Base-by-base conservation (phyloP, 1,284 basidiomycete species). In the Xerocomus tenax region DNA sequence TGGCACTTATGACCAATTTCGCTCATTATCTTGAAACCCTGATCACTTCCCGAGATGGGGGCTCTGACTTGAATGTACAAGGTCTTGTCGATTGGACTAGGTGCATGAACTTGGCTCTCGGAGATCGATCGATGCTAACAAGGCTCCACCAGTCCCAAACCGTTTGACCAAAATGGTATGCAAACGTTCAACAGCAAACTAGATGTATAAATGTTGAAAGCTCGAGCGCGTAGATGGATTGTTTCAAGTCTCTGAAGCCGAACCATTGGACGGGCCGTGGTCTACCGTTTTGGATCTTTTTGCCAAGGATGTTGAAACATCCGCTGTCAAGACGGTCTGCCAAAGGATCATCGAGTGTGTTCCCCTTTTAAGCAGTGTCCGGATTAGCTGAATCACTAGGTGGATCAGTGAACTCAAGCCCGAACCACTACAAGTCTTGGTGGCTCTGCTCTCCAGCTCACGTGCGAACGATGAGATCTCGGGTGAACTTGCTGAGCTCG, bases 401-500 rank as follows among this genome's bases (percentile, higher is more conserved):
- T 42, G 18, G 45, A 55, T n/a, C 35, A 64, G 64, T 16, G 54
- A 54, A 48, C 47, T 48, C 21, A 45, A 30, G 10, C 8, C 50
- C 40, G 45, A 40, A 19, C 18, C 32, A 29, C 23, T 65, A 3
- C 58, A 53, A 32, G 25, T 8, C n/a, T 46, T 69, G 18, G 53
- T 52, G 12, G 34, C 43, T 18, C 29, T 65, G 29, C 59, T 65
- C 16, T 61, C 54, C 8, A 55, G 62, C 25, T 34, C 58, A 16
- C 62, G 51, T 29, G 46, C 72, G 3, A 69, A 84, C 55, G 87
- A 92, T 41, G 78, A 79, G n/a, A 82, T 94, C 28, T 89, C 90
- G 23, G 77, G 73, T 29, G 84, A 89, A 56, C 67, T 96, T 2
- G 81, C 78, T 3, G 92, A 96, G 55, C 71, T 87, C n/a, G 69